Evolutionary conservation across 2,329 filamentous ascomycete species (phyloP), one percentile per base, ranked within the genome.

Genomic region (Lasiodiplodia hormozganensis): DNA sequence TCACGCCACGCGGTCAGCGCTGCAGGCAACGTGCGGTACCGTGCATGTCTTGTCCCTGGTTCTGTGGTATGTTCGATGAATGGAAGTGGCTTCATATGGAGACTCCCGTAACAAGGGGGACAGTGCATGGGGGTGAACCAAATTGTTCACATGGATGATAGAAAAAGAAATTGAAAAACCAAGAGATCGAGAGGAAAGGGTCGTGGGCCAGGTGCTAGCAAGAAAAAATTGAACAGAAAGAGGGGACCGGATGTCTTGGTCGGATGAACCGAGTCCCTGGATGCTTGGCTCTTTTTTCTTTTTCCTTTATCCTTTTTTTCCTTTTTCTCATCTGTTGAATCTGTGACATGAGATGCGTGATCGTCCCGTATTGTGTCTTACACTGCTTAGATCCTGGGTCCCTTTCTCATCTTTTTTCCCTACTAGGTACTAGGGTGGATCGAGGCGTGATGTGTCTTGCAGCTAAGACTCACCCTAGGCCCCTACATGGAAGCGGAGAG

Each of bases 251-350:
- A 8, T 21, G 43, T 18, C 18, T 47, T 47, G 7, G 16, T 62
- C 58, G 58, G 60, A 52, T 36, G 60, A 40, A 49, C 58, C 40
- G 58, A 21, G 18, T 47, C 10, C 43, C 10, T 47, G 43, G 23
- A 18, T 16, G 10, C 31, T 12, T 21, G 51, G 34, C 28, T 52
- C 18, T 36, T 53, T 31, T 43, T 49, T 21, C 12, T 23, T 62
- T 16, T 47, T 7, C 16, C 52, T 34, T 12, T n/a, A 10, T 36
- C 53, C 21, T 47, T 0, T 21, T 47, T 47, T 47, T 21, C 10
- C 38, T 47, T 47, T 47, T 47, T 21, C 18, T 21, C 43, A 47
- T 47, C 43, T 47, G n/a, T 47, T 47, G 43, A 4, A 47, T 47
- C 43, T 47, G 43, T 21, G 43, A 47, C 43, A 11, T 47, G 43